Percentiles rank a stretch among this genome's conserved stretches.
phyloP scores from a whole-genome alignment of 2,329 filamentous ascomycete genomes.

The Zalaria obscura region DNA sequence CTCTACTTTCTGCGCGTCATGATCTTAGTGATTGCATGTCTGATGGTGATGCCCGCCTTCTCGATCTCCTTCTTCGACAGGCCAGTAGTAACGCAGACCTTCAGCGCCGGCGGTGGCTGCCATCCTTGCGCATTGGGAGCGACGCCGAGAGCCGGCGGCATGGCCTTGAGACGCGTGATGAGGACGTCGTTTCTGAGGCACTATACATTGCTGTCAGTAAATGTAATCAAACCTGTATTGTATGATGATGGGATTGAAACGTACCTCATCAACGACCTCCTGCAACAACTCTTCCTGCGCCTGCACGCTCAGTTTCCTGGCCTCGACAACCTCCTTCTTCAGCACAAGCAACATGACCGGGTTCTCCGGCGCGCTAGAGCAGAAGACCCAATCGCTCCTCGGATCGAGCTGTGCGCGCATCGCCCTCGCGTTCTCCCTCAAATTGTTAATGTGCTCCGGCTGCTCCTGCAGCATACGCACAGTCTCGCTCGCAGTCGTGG shows the following conservation, averaged over 20 bases:
- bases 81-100: constrained; percentile 79
- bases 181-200: constrained; percentile 75
- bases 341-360: constrained; percentile 73
- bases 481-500: constrained; percentile 90
- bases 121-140: constrained; percentile 51
- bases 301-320: constrained; percentile 50
- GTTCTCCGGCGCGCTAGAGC: constrained; percentile 70
- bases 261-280: constrained; percentile 92
- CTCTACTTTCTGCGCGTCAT: constrained; percentile 38
- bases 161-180: constrained; percentile 71
- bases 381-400: constrained; percentile 81
- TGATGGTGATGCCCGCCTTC: constrained; percentile 75
- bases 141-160: constrained; percentile 45
- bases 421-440: constrained; percentile 73
- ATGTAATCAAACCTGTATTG: neutral
- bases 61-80: constrained; percentile 90
- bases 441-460: constrained; percentile 63
- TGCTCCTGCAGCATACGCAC: constrained; percentile 74
- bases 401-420: constrained; percentile 84
- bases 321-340: constrained; percentile 67
- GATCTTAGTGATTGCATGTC: constrained; percentile 89
- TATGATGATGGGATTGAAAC: constrained; percentile 12
- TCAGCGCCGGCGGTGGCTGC: constrained; percentile 65
- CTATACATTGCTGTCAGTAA: constrained; percentile 29
- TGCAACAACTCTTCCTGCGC: constrained; percentile 79